Conservation (phyloP, 768 basidiomycete genomes). For the Psilocybe cyanescens region DNA sequence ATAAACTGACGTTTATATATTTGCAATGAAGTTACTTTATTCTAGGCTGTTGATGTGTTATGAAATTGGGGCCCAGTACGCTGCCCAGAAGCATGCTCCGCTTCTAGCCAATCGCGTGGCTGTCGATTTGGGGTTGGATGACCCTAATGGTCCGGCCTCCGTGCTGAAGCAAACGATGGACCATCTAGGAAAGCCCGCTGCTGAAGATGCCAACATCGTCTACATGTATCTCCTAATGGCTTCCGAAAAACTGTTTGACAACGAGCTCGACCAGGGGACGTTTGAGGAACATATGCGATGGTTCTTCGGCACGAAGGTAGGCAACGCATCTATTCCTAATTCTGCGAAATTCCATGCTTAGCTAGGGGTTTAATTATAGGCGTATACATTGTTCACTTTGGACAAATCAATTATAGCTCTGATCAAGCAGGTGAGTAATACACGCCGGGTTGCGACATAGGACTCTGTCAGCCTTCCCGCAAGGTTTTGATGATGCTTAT, state of each 20-base stretch:
- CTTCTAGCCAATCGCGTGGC: constrained; percentile 81
- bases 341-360: constrained; percentile 17
- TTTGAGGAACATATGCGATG: constrained; percentile 97
- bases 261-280: constrained; percentile 86
- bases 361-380: constrained; percentile 48
- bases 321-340: constrained; percentile 19
- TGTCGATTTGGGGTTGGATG: constrained; percentile 82
- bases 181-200: constrained; percentile 53
- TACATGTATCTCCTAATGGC: constrained; percentile 90
- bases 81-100: constrained; percentile 66
- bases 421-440: constrained; percentile 80
- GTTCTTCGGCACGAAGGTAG: constrained; percentile 88
- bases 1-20: constrained; percentile 40
- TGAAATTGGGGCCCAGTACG: constrained; percentile 72
- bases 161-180: constrained; percentile 72
- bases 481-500: background rate
- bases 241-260: constrained; percentile 93
- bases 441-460: background rate
- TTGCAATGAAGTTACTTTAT: constrained; percentile 73
- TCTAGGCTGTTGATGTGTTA: constrained; percentile 87
- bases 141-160: constrained; percentile 75
- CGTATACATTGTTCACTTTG: constrained; percentile 90
- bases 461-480: background rate
- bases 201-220: constrained; percentile 63
- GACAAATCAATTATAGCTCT: constrained; percentile 90